Conservation (phyloP, 208 protist species). For the Trichomonas vaginalis region DNA sequence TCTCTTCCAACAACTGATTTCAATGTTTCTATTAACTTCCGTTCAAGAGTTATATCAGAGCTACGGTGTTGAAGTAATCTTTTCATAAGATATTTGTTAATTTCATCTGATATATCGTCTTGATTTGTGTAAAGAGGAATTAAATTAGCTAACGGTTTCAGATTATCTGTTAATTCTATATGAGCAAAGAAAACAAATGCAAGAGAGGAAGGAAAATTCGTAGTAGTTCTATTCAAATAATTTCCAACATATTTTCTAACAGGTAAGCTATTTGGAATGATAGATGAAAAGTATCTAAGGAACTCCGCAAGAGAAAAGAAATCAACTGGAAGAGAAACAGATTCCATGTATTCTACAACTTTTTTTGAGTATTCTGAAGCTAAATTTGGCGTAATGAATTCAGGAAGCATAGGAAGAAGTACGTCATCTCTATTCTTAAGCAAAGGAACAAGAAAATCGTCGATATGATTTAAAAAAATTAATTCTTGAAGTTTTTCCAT, state of each 20-base stretch:
- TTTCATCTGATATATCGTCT: neutral
- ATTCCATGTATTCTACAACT: neutral
- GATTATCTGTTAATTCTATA: neutral
- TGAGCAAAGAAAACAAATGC: neutral
- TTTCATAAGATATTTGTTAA: neutral
- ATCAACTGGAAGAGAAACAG: neutral
- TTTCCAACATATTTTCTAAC: neutral
- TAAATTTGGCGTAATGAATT: neutral
- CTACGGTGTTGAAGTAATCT: neutral
- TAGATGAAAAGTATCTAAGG: neutral
- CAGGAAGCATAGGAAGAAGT: neutral
- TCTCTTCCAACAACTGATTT: neutral
- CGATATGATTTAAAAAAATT: neutral
- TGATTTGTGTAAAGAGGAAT: neutral
- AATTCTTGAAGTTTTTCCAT: neutral
- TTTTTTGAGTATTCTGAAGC: neutral
- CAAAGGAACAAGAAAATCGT: neutral
- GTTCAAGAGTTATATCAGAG: neutral
- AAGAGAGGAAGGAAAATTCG: neutral
- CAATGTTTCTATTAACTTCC: neutral
- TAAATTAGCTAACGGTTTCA: neutral
- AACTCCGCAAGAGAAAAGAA: neutral
- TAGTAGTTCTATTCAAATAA: neutral
- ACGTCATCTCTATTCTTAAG: neutral
- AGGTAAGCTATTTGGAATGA: neutral